Base-by-base conservation (phyloP, 169 alveolate species). In the Plasmodium inui region DNA sequence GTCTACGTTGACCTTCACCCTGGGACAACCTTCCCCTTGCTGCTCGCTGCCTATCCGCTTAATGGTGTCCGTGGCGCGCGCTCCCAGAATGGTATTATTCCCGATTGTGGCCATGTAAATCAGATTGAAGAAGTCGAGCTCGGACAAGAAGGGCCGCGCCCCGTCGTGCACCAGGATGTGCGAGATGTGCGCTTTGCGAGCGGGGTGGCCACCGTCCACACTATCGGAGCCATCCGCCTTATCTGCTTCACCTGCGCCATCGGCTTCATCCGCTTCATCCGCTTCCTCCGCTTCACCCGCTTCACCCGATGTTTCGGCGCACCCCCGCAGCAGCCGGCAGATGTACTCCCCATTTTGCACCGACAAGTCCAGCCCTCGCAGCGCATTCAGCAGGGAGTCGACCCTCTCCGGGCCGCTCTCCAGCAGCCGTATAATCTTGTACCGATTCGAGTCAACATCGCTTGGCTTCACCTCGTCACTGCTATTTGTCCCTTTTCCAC, bases 61-160 rank as follows among this genome's bases (percentile, higher is more conserved):
- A 26, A 84, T 46, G 8, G 93, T 73, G 30, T 84, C 93, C 57
- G 93, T 84, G 32, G 93, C 93, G 22, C 61, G 22, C 4, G 78
- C 5, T 28, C 93, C 93, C 57, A 84, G 34, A 46, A 84, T 84
- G 4, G 37, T 74, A 28, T 84, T 84, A 10, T 73, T 72, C 28
- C 84, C 84, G 0, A 84, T 39, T 28, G 70, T 72, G 3, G 93
- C 73, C 34, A 72, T 28, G 79, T 84, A 84, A 14, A 84, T 32
- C 57, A 84, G 76, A 32, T 84, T 84, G 41, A 84, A 84, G 17
- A 84, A 73, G 57, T 84, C 93, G 0, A 72, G 19, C 67, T 84
- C 93, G 1, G 93, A 84, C 55, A 84, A 71, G 41, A 84, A 84
- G 6, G 93, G 93, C n/a, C 93, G 78, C 0, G 93, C 93, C 28